Percentiles rank a stretch among this genome's conserved stretches.
These are phyloP conservation scores for Candida loeiensis DNA, from an alignment of 805 yeast species.

Conservation along the genomic window DNA sequence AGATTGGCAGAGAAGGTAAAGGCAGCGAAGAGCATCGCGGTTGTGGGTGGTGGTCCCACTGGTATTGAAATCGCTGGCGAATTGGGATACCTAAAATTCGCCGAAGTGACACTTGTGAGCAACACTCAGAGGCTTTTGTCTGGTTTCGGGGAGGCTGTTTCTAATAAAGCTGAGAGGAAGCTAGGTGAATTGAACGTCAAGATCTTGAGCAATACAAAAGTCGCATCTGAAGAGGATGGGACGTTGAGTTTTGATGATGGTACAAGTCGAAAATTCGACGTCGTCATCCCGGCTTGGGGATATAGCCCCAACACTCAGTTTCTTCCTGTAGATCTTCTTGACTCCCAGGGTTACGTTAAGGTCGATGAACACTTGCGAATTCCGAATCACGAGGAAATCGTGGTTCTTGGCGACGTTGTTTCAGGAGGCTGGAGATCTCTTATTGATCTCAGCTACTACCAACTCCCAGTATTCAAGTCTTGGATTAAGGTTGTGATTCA, in stretches of 20 bases:
- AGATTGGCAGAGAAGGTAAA: slow-evolving; percentile 15
- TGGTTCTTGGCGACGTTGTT: slow-evolving; percentile 36
- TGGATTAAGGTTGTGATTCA: slow-evolving; percentile 15
- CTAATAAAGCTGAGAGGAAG: slow-evolving; percentile 14
- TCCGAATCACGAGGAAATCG: slow-evolving; percentile 22
- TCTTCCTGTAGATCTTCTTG: slow-evolving; percentile 21
- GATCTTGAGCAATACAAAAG: slow-evolving; percentile 21
- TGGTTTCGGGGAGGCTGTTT: slow-evolving; percentile 14
- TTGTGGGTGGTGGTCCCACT: slow-evolving; percentile 35
- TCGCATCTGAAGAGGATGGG: slow-evolving; percentile 7
- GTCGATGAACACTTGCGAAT: slow-evolving; percentile 27
- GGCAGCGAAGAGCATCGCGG: slow-evolving; percentile 27
- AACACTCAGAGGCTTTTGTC: slow-evolving; percentile 20
- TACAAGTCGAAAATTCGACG: slow-evolving; percentile 20
- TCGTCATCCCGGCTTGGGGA: slow-evolving; percentile 26
- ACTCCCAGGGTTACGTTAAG: slow-evolving; percentile 25
- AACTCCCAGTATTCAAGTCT: slow-evolving; percentile 15
- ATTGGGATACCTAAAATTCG: slow-evolving; percentile 19
- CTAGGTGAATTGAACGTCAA: slow-evolving; percentile 19
- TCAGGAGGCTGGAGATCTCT: slow-evolving; percentile 20
- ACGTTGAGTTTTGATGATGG: slow-evolving; percentile 18
- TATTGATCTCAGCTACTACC: slow-evolving; percentile 25
- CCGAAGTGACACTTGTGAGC: slow-evolving; percentile 25
- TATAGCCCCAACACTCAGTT: slow-evolving; percentile 32
- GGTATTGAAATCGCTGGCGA: slow-evolving; percentile 40